Base-by-base conservation (phyloP, 257 asterid species). In the Solanum virginianum region DNA sequence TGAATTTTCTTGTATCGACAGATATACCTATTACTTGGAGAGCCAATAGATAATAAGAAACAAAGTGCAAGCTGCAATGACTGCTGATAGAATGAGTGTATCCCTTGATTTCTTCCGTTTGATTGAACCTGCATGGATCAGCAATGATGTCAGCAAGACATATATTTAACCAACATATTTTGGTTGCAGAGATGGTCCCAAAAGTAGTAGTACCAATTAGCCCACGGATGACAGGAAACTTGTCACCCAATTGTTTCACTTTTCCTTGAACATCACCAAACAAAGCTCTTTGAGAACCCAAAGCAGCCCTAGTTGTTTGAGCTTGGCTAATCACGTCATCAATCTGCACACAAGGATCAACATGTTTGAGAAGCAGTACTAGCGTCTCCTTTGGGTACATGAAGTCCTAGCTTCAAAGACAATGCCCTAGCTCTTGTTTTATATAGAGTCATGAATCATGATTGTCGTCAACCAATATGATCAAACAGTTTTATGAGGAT, bases 251-350 rank as follows among this genome's bases (percentile, higher is more conserved):
- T 88, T 39, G 92, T 91, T 97, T 94, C 86, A 95, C 97, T 92
- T 95, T 95, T 85, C 98, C 99, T 91, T 92, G 98, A 66, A 97
- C 97, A 74, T 93, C 99, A 84, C 99, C 95, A 88, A 97, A 94
- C 87, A 97, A 87, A 83, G 99, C 72, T 86, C 98, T 92, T 85
- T 95, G 98, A 24, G 99, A 92, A 77, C 98, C 95, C 94, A 97
- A 86, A 70, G 88, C 95, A 20, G 95, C 89, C 87, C 97, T 88
- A 83, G 99, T 97, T 29, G 99, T 89, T 91, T 97, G 99, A 88
- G 99, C 99, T 97, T 97, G 99, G 90, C 89, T 87, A 85, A 97
- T 97, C 88, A 95, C 99, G 53, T 97, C 98, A 84, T 95, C 99
- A 85, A 97, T 95, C 99, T 97, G 87, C 80, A 88, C 69, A 55